Conservation (phyloP, 257 asterid genomes). For the Catharanthus roseus region DNA sequence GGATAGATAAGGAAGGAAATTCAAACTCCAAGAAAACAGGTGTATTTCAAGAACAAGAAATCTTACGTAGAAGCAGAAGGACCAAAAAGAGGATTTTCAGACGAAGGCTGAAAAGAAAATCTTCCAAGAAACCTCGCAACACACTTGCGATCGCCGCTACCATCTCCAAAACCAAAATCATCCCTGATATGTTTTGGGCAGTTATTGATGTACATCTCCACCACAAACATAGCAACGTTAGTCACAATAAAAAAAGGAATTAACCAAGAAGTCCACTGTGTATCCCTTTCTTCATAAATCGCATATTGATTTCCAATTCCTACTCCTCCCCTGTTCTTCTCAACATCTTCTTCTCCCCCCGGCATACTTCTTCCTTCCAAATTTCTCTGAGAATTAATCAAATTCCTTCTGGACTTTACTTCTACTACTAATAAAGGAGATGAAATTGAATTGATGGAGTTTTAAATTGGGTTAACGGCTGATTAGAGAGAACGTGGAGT, state of each 20-base stretch:
- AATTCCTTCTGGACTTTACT: neutral
- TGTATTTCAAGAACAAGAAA: neutral
- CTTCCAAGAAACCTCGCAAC: constrained; percentile 67
- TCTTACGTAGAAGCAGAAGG: constrained; percentile 88
- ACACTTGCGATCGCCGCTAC: constrained; percentile 29
- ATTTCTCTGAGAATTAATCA: no score
- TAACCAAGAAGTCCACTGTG: constrained; percentile 74
- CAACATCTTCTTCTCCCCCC: constrained; percentile 49
- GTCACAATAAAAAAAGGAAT: constrained; percentile 62
- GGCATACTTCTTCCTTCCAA: constrained; percentile 26
- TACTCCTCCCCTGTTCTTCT: constrained; percentile 29
- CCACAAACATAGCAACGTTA: constrained; percentile 52
- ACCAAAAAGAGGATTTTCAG: constrained; percentile 79
- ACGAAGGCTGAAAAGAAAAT: constrained; percentile 73
- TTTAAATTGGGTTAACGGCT: neutral
- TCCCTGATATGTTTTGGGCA: constrained; percentile 46
- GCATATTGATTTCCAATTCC: neutral
- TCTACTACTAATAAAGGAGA: neutral
- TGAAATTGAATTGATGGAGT: neutral
- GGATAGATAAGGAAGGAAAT: neutral
- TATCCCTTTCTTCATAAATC: constrained; percentile 32
- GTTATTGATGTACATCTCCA: constrained; percentile 66
- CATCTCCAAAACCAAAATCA: constrained; percentile 2
- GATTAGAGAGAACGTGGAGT: neutral
- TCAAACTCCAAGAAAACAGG: constrained; percentile 17